Evolutionary conservation across 768 basidiomycete genomes (phyloP), one percentile per base, ranked within the genome.

Genomic region (Plicaturopsis crispa): DNA sequence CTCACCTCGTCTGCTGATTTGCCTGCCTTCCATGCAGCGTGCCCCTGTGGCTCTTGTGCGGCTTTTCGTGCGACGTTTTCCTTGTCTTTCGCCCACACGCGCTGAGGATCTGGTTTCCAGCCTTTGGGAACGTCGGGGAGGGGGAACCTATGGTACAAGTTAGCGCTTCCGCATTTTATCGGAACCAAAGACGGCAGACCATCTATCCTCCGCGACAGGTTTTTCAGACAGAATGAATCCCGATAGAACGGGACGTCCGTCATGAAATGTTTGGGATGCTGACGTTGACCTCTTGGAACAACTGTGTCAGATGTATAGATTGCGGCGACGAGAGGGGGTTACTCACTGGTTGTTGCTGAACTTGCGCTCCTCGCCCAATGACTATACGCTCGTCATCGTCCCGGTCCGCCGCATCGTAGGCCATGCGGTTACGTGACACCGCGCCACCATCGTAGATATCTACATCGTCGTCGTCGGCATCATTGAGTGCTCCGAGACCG

Each of bases 381-480:
- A 55, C 52, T 18, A 73, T 62, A 4, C 61, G 66, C 10, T 77
- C 72, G 18, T 85, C 80, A 2, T 87, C 79, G 5, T 83, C 81
- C 1, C 65, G 69, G 12, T 81, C 80, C 13, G 58, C 59, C 21
- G 64, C 61, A 47, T 91, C 84, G 50, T 82, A 86, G 5, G 84
- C 83, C 31, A 75, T 65, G 26, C 73, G 66, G 41, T 62, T 71
- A 43, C 68, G 62, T 12, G 64, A 59, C 22, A 56, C 39, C 2
- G 47, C 50, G 7, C 38, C 35, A 26, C 65, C 60, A 48, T 89
- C 87, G 48, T 92, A 93, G 4, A 91, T 67, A 47, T 92, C 89
- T 23, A 88, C 37, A 52, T 92, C 92, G 53, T 97, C 92, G 33
- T 93, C 89, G 35, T 97, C 93, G 2, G 89, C 92, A 39, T 96